Evolutionary conservation across 148 eudicot genomes (phyloP).

Genomic region (Rhododendron ovatum): DNA sequence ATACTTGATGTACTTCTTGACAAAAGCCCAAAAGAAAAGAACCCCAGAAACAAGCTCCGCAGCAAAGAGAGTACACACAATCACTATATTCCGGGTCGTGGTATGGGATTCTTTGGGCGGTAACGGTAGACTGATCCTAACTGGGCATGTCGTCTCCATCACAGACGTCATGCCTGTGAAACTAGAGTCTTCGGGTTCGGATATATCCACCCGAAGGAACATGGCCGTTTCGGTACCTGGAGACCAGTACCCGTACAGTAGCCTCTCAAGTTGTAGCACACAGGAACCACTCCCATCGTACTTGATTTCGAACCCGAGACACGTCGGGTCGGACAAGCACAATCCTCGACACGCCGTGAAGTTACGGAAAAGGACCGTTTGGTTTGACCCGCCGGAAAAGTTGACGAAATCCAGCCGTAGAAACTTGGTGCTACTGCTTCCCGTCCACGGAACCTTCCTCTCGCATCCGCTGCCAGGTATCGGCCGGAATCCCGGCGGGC

Average conservation of each 20-base stretch:
- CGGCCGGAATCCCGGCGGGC: slow-evolving; percentile 56
- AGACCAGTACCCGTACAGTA: slow-evolving; percentile 61
- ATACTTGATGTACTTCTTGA: slow-evolving; percentile 75
- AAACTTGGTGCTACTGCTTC: slow-evolving; percentile 27
- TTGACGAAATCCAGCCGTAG: slow-evolving; percentile 65
- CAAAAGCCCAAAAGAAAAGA: slow-evolving; percentile 65
- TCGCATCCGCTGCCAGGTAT: slow-evolving; percentile 16
- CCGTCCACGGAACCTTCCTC: slow-evolving; percentile 21
- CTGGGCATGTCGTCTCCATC: slow-evolving; percentile 61
- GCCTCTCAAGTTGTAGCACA: slow-evolving; percentile 34
- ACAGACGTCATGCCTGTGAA: slow-evolving; percentile 65
- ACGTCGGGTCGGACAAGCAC: slow-evolving; percentile 37
- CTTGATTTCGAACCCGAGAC: slow-evolving; percentile 64
- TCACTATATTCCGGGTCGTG: slow-evolving; percentile 54
- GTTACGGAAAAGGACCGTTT: slow-evolving; percentile 12
- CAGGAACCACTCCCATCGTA: slow-evolving; percentile 59
- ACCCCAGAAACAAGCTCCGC: slow-evolving; percentile 62
- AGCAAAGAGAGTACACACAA: slow-evolving; percentile 43
- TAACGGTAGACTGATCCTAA: slow-evolving; percentile 43
- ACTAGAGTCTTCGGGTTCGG: slow-evolving; percentile 31
- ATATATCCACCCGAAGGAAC: slow-evolving; percentile 51
- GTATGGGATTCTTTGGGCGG: slow-evolving; percentile 49
- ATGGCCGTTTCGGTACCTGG: slow-evolving; percentile 41
- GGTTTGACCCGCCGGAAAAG: slow-evolving; percentile 40
- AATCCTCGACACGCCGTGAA: slow-evolving; percentile 28